Base-by-base conservation (phyloP, 164 flowering plant species). In the Taxillus chinensis region DNA sequence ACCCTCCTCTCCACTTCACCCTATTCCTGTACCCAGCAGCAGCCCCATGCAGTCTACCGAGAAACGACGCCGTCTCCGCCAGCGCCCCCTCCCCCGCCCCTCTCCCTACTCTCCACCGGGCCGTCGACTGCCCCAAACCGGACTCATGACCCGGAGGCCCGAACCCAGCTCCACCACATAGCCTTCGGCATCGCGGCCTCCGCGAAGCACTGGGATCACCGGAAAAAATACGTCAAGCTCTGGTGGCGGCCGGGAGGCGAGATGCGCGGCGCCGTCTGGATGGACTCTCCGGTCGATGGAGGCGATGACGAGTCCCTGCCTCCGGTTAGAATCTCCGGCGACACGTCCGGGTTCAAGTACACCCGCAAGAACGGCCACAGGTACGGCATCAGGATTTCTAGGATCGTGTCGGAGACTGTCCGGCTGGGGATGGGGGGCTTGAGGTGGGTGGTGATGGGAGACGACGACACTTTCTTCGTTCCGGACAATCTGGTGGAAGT, bases 381-480 rank as follows among this genome's bases (percentile, higher is more conserved):
- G 12, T 82, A 85, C 0, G 93, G 85, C 9, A 67, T 87, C 5
- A 63, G 93, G 40, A 80, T 87, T 7, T 81, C 92, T 45, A 62
- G 93, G 13, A 83, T 87, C 15, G 77, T 84, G 2, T 79, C 87
- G 45, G 87, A 87, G 66, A 81, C 74, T 5, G 39, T 81, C 8
- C 66, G 76, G 39, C 49, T 82, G 45, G 89, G 81, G 0, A 0
- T 77, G 39, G 53, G 68, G 51, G 75, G 75, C 52, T 90, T 82
- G 64, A 60, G 82, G 67, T 85, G 90, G 90, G 71, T 83, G 55
- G 90, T 85, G 57, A 80, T 85, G 85, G 86, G 89, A 0, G 93
- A 87, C 50, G 93, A 87, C 45, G 95, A 87, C 45, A 87, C 95
- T 2, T 73, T 83, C 6, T 87, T 87, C 62, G 69, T 85, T 2